phyloP scores from a whole-genome alignment of 208 protist genomes.

The Balamuthia mandrillaris region DNA sequence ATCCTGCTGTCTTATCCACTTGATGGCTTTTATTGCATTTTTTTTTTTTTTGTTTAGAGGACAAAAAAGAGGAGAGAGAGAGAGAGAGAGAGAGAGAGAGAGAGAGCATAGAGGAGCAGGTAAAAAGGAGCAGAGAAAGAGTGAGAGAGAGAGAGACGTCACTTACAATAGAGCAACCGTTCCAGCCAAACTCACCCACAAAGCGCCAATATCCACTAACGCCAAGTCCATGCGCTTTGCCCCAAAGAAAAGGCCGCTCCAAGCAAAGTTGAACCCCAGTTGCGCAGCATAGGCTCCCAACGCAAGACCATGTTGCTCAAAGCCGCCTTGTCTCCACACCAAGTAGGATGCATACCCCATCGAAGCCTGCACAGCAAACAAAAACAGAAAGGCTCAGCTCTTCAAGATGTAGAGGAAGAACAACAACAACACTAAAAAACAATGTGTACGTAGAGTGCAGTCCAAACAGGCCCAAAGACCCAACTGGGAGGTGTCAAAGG shows the following conservation, averaged over 20 bases:
- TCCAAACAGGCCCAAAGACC: constrained; percentile 13
- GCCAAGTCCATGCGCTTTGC: background rate
- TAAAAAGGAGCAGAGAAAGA: no score
- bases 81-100: no score
- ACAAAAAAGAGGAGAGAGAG: no score
- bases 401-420: background rate
- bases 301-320: background rate
- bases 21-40: no score
- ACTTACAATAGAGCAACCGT: background rate
- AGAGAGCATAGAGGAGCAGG: no score
- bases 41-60: no score
- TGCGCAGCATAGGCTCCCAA: background rate
- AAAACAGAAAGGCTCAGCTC: background rate
- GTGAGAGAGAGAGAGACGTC: no score
- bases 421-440: background rate
- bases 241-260: constrained; percentile 26
- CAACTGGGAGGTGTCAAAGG: background rate
- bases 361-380: background rate
- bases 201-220: background rate
- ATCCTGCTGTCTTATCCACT: constrained; percentile 12
- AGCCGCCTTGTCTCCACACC: background rate
- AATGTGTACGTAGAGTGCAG: background rate
- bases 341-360: constrained; percentile 21
- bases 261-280: constrained; percentile 2
- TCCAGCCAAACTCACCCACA: background rate